Evolutionary conservation across 2,329 filamentous ascomycete genomes (phyloP), one percentile per base, ranked within the genome.

Genomic region (Cytospora leucostoma): DNA sequence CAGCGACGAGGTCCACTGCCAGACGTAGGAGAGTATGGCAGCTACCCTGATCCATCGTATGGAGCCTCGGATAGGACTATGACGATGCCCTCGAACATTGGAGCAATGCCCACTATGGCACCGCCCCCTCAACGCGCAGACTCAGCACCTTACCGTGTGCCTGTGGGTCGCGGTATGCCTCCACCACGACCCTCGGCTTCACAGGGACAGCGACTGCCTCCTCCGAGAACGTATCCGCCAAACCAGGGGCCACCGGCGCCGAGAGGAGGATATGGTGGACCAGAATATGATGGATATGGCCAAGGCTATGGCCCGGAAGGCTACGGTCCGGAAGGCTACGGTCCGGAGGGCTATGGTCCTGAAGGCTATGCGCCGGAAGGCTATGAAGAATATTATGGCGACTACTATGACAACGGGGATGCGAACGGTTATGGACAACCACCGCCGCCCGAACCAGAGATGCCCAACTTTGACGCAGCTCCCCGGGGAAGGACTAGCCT

Each of bases 161-260:
- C 77, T 54, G 71, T 74, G 66, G 80, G 79, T 19, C 78, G 78
- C 53, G 78, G 75, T 54, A 74, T 79, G 65, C 81, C 58, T 12
- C 38, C 80, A n/a, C 78, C 77, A 47, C 77, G 85, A 66, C 84
- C 85, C 27, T 80, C 83, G 27, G 88, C 85, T 6, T 88, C 84
- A 4, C 79, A 80, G 38, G 79, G 81, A 15, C 78, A 79, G 64
- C 79, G 83, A 13, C 78, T 78, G n/a, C 78, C 80, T 17, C 83
- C 83, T 15, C 84, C 83, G 67, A 77, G 83, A 66, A 77, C 76
- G 65, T 85, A 85, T 69, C 78, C 79, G 19, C 76, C 74, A 40
- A 75, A 76, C 34, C 80, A 80, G 68, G 75, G 73, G 7, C 75
- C 76, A 7, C 74, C 76, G 11, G 73, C 70, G 27, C 74, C 72